phyloP scores from a whole-genome alignment of 352 stramenopile genomes.

The Globisporangium echinulatum region DNA sequence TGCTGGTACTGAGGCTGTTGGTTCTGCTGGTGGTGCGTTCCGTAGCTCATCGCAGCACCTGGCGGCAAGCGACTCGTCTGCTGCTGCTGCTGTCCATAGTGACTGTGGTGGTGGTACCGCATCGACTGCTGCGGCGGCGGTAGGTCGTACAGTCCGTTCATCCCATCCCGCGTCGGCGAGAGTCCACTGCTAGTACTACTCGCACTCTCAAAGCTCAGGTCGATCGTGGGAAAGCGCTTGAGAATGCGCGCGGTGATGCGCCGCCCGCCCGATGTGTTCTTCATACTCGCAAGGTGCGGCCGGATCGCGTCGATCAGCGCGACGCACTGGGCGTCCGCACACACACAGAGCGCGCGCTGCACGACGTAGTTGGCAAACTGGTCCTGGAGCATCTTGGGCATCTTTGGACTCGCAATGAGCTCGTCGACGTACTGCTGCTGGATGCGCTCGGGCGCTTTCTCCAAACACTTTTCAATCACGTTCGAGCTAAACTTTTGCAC shows the following conservation, averaged over 20 bases:
- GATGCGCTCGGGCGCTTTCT: constrained; percentile 84
- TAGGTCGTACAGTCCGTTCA: constrained; percentile 22
- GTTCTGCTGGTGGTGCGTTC: constrained; percentile 9
- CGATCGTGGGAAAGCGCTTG: constrained; percentile 95
- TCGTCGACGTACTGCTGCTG: constrained; percentile 73
- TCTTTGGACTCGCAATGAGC: constrained; percentile 70
- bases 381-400: constrained; percentile 95
- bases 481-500: constrained; percentile 99
- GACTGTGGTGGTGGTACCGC: too few species aligned
- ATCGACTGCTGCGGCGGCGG: constrained; percentile 1
- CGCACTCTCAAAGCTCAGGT: constrained; percentile 58
- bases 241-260: constrained; percentile 95
- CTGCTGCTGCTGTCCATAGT: constrained; percentile 10
- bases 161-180: constrained; percentile 5
- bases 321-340: constrained; percentile 91
- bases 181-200: constrained; percentile 22
- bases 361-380: constrained; percentile 99
- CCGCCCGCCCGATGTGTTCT: constrained; percentile 92
- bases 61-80: constrained; percentile 8
- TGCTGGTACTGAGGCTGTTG: constrained; percentile 3
- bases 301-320: constrained; percentile 94
- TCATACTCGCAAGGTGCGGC: constrained; percentile 92
- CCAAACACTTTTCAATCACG: constrained; percentile 98
- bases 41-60: constrained; percentile 2
- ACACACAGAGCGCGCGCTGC: constrained; percentile 94